These are phyloP conservation scores for Yamadazyma sp. DNA, from an alignment of 1,139 yeast species.

Conservation along the genomic window DNA sequence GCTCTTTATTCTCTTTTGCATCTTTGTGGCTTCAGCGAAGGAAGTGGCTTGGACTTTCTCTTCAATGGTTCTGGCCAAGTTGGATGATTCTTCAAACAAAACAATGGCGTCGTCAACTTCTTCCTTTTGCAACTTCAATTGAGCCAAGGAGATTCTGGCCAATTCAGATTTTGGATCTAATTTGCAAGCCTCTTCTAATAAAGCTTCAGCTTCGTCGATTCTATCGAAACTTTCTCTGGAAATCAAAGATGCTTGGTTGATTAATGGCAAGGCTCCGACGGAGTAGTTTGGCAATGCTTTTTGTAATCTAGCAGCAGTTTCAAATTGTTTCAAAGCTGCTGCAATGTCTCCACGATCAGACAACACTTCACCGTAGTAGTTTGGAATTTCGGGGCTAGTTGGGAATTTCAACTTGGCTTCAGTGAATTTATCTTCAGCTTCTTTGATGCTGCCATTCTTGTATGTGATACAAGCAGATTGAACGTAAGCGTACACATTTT, in stretches of 20 bases:
- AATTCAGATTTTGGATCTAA: constrained; percentile 87
- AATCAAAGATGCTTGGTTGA: constrained; percentile 82
- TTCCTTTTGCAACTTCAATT: constrained; percentile 81
- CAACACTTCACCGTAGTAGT: constrained; percentile 92
- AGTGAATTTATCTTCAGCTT: constrained; percentile 68
- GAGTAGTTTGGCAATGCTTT: constrained; percentile 57
- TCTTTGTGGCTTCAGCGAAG: constrained; percentile 87
- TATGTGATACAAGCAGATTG: constrained; percentile 92
- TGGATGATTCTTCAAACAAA: constrained; percentile 79
- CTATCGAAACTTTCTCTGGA: constrained; percentile 57
- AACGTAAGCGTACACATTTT: constrained; percentile 81
- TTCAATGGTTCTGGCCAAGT: constrained; percentile 76
- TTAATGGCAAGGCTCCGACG: constrained; percentile 86
- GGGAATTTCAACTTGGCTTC: constrained; percentile 79
- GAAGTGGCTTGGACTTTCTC: constrained; percentile 92
- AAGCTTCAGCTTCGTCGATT: constrained; percentile 61
- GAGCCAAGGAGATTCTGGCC: constrained; percentile 89
- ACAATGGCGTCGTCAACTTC: constrained; percentile 78
- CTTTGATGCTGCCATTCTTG: constrained; percentile 66
- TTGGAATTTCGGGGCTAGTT: constrained; percentile 87
- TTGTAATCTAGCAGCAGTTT: constrained; percentile 82
- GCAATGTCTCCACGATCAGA: constrained; percentile 75
- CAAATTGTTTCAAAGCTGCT: constrained; percentile 82
- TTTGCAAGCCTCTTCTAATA: constrained; percentile 75
- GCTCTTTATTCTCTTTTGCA: constrained; percentile 69